phyloP scores from a whole-genome alignment of 2,329 filamentous ascomycete species.

The Cryphonectria parasitica region DNA sequence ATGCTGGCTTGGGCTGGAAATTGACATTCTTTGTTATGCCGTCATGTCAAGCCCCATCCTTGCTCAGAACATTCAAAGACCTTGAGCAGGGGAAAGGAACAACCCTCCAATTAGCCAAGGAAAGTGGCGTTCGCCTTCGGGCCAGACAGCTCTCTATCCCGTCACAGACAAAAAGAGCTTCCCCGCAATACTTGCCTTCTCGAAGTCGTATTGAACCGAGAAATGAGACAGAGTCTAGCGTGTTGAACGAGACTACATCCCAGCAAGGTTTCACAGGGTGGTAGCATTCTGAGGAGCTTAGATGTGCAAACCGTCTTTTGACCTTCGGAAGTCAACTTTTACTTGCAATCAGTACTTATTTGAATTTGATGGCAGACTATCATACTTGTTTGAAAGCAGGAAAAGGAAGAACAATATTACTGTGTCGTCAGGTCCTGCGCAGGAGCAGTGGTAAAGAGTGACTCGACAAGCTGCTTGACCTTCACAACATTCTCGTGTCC shows the following conservation, averaged over 20 bases:
- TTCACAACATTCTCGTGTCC: constrained; percentile 22
- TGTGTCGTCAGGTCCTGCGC: background rate
- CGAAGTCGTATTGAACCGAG: background rate
- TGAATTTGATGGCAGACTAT: background rate
- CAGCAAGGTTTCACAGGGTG: background rate
- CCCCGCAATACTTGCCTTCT: background rate
- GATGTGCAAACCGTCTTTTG: background rate
- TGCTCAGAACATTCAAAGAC: background rate
- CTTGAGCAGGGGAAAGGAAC: background rate
- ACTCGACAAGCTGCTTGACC: background rate
- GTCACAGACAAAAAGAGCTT: constrained; percentile 6
- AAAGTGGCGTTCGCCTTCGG: background rate
- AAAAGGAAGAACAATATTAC: background rate
- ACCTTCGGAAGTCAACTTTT: background rate
- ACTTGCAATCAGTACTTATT: background rate
- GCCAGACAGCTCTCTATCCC: background rate
- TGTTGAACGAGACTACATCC: background rate
- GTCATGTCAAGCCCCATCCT: background rate
- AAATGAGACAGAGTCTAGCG: background rate
- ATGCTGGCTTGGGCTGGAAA: too few species aligned
- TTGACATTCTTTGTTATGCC: background rate
- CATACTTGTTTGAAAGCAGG: too few species aligned
- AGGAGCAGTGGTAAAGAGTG: background rate
- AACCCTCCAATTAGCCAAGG: background rate
- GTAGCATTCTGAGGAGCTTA: background rate